These are phyloP conservation scores for Metarhizium humberi DNA, from an alignment of 2,329 filamentous ascomycete genomes.

Conservation along the genomic window DNA sequence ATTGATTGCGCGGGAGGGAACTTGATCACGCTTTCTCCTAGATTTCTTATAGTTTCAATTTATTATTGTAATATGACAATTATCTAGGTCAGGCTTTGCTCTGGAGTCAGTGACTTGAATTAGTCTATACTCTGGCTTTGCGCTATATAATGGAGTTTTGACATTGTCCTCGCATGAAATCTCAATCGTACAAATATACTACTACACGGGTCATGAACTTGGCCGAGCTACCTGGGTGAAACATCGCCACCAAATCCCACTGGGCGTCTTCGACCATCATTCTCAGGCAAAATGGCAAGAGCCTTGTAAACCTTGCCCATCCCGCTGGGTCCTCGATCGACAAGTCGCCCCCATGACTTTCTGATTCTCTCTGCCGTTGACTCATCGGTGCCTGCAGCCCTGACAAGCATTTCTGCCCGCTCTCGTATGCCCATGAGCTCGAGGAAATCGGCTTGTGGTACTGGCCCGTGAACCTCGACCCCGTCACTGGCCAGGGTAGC, in stretches of 20 bases:
- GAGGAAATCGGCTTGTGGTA: slow-evolving; percentile 76
- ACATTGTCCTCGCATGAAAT: background rate
- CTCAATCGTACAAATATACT: background rate
- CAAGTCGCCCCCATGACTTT: slow-evolving; percentile 67
- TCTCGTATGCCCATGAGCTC: slow-evolving; percentile 73
- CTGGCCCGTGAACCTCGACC: slow-evolving; percentile 86
- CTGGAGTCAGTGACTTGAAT: background rate
- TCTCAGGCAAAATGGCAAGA: slow-evolving; percentile 81
- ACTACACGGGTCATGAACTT: background rate
- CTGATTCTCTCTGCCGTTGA: slow-evolving; percentile 54
- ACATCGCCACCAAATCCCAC: slow-evolving; percentile 85
- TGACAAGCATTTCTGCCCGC: slow-evolving; percentile 59
- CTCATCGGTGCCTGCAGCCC: slow-evolving; percentile 28
- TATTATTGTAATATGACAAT: background rate
- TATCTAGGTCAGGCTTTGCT: background rate
- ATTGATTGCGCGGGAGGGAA: background rate
- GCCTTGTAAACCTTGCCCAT: slow-evolving; percentile 97
- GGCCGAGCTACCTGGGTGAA: background rate
- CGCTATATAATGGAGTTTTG: no score
- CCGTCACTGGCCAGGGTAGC: slow-evolving; percentile 66
- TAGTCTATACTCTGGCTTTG: background rate
- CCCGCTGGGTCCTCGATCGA: slow-evolving; percentile 72
- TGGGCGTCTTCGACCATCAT: slow-evolving; percentile 61
- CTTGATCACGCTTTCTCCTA: background rate
- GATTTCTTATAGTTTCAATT: slow-evolving; percentile 1